Evolutionary conservation across 2,329 filamentous ascomycete genomes (phyloP), one percentile per base, ranked within the genome.

Genomic region (Pseudomassariella vexata): DNA sequence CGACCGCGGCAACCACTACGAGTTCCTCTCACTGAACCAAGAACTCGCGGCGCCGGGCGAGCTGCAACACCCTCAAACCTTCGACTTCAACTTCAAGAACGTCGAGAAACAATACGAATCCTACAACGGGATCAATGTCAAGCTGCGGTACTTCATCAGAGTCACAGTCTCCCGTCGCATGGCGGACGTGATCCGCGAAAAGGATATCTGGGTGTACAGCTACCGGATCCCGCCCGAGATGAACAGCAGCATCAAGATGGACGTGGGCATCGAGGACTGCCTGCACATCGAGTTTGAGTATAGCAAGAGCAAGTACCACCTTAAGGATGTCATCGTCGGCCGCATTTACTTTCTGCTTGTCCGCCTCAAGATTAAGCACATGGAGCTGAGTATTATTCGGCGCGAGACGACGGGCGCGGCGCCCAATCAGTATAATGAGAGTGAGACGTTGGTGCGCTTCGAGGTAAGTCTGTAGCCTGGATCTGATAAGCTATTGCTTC

Each of bases 61-160:
- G 68, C 83, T 98, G 36, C 92, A 96, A 59, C 94, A 98, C 64
- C 92, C 92, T 25, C 92, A 98, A 67, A 95, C 89, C 29, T 95
- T 95, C 62, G 87, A 94, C 47, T 98, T 98, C 77, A 94, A 95
- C 69, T 98, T 98, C 78, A 96, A 96, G 64, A 98, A 96, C 62
- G 88, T 98, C 51, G 92, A 98, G 75, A 98, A 98, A 72, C 89
- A 94, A 62, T 98, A 98, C 73, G 94, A 98, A 66, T 95, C 89
- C 45, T 98, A 98, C 73, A 94, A 95, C 59, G 92, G 92, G 55
- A 98, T 98, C 77, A 98, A 98, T 57, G 92, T 98, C 53, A 94
- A 95, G 70, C 76, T 98, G 57, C 88, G 92, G 48, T 98, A 98
- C 76, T 96, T 96, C 64, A 82, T 96, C 36, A 85, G 89, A 48